These are phyloP conservation scores for Suillus paluster DNA, from an alignment of 768 basidiomycete genomes.

Conservation along the genomic window DNA sequence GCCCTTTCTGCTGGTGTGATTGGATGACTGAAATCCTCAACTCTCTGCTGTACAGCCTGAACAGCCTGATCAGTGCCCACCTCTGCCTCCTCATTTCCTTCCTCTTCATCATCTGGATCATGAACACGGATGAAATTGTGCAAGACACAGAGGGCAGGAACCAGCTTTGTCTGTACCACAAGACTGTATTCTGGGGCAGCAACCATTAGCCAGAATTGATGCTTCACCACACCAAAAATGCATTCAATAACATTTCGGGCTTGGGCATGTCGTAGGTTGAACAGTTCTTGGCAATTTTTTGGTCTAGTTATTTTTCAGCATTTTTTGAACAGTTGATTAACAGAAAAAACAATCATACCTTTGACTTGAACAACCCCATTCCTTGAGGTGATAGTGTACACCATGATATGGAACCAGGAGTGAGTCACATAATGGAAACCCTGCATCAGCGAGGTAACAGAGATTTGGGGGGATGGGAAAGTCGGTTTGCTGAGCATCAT, in stretches of 20 bases:
- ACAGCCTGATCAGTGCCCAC: constrained; percentile 1
- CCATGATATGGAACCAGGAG: too few species aligned
- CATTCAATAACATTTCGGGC: constrained; percentile 28
- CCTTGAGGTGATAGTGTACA: constrained; percentile 41
- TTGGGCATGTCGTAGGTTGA: constrained; percentile 28
- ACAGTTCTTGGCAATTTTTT: constrained; percentile 26
- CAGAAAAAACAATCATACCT: too few species aligned
- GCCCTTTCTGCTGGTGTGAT: neutral
- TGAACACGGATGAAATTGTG: constrained; percentile 29
- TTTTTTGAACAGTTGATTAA: too few species aligned
- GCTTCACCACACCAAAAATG: constrained; percentile 29
- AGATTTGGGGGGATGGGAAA: constrained; percentile 18
- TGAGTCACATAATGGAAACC: constrained; percentile 25
- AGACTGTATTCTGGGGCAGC: constrained; percentile 18
- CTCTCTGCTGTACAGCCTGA: neutral
- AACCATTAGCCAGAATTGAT: constrained; percentile 11
- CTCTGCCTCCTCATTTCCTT: too few species aligned
- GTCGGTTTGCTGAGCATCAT: constrained; percentile 10
- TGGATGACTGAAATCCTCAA: neutral
- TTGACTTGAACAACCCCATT: too few species aligned
- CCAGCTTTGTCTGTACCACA: constrained; percentile 20
- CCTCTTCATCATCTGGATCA: too few species aligned
- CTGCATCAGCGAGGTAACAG: constrained; percentile 34
- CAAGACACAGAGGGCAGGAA: constrained; percentile 23
- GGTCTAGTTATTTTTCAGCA: too few species aligned